Base-by-base conservation (phyloP, 2,329 filamentous ascomycete species). In the Magnaporthales sp. region DNA sequence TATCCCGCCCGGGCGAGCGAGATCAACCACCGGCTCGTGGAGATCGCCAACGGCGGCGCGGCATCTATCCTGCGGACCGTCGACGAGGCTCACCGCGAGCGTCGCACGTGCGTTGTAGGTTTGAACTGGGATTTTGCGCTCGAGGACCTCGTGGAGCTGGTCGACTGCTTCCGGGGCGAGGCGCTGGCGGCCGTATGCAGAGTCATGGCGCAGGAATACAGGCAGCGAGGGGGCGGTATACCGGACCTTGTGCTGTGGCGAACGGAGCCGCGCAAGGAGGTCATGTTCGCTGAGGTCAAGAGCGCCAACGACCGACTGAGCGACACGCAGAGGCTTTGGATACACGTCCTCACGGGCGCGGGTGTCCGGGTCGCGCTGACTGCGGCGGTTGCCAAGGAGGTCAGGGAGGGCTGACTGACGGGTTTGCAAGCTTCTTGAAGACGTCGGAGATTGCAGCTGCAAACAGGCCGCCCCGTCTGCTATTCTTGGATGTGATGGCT, bases 241-340 rank as follows among this genome's bases (percentile, higher is more conserved):
- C 95, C 95, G 3, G 95, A 99, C 81, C 79, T 99, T 69, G 91
- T 99, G 70, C 83, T 99, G 2, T 99, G 95, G 95, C 86, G 87
- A 72, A 72, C 70, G 38, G 70, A 73, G 65, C 69, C 72, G 4
- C 70, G 73, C 67, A 75, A 71, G 62, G 68, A 69, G 51, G 72
- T 75, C 70, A 89, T 92, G 84, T 94, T 95, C 76, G 84, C 84
- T 4, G 89, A 92, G 77, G 90, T 93, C 67, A 93, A 93, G 80
- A 91, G 88, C 71, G 89, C 88, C 75, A 97, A 97, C 77, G 95
- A 99, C 81, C 87, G 93, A 54, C 80, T 99, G 73, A 98, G 94
- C 77, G 95, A 99, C 80, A 96, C 93, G 22, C 95, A 99, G 80
- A 83, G 95, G 71, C 83, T 99, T 71, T 99, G 95, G 95, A 97